These are phyloP conservation scores for Starmerella kuoi DNA, from an alignment of 805 yeast species.

Conservation along the genomic window DNA sequence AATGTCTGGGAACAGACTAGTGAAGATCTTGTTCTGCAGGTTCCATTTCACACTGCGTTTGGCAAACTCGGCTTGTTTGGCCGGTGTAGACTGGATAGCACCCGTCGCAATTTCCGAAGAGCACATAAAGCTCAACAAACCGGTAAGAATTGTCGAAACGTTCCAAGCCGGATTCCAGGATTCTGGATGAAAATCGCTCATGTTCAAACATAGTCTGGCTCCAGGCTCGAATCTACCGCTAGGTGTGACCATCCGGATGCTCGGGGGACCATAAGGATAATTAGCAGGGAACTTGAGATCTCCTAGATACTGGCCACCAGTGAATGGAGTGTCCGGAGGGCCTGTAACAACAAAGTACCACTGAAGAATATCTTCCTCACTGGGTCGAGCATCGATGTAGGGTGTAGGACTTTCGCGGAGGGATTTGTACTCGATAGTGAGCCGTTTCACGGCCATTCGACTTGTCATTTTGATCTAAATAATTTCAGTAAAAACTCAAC, in stretches of 20 bases:
- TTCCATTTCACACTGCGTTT: constrained; percentile 52
- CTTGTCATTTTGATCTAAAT: constrained; percentile 22
- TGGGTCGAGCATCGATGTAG: constrained; percentile 70
- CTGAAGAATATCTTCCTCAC: constrained; percentile 73
- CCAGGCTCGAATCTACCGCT: constrained; percentile 73
- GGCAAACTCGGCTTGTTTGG: constrained; percentile 45
- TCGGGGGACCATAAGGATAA: constrained; percentile 87
- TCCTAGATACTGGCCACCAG: constrained; percentile 31
- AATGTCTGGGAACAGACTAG: constrained; percentile 57
- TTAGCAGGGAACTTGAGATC: constrained; percentile 73
- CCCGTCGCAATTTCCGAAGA: constrained; percentile 73
- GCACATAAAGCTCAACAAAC: constrained; percentile 78
- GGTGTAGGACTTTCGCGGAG: constrained; percentile 76
- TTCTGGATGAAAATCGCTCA: constrained; percentile 87
- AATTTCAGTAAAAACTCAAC: too few relatives aligned
- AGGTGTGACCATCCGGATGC: constrained; percentile 81
- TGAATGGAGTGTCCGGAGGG: constrained; percentile 81
- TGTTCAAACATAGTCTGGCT: constrained; percentile 65
- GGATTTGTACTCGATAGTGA: constrained; percentile 31
- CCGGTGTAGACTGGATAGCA: constrained; percentile 49
- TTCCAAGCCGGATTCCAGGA: constrained; percentile 93
- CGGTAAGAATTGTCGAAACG: constrained; percentile 73
- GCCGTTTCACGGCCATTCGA: constrained; percentile 22
- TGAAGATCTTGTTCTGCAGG: constrained; percentile 36
- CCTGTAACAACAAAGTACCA: constrained; percentile 93